Conservation (phyloP, 306 rosid genomes). For the Lathyrus tuberosus region DNA sequence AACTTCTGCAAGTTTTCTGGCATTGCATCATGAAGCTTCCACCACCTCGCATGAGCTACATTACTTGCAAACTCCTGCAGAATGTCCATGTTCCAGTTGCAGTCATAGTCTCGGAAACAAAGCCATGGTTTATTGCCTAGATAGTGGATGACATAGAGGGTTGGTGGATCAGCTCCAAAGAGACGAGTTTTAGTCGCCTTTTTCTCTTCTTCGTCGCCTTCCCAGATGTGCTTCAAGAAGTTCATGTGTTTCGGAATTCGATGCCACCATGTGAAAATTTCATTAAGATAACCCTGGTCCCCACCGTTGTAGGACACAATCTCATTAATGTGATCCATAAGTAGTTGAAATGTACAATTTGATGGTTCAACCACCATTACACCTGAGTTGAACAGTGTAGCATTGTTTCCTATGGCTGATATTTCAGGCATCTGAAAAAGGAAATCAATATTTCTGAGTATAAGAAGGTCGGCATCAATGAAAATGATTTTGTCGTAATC, state of each 20-base stretch:
- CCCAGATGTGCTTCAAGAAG: constrained; percentile 93
- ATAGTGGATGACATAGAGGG: constrained; percentile 82
- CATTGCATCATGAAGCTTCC: constrained; percentile 91
- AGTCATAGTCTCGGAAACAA: constrained; percentile 89
- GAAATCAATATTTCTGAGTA: constrained; percentile 81
- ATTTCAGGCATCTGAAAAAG: constrained; percentile 83
- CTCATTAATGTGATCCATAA: constrained; percentile 82
- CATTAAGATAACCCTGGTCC: constrained; percentile 87
- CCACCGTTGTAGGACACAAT: constrained; percentile 87
- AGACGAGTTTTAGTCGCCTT: constrained; percentile 68
- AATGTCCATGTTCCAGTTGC: constrained; percentile 84
- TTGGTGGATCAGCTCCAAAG: constrained; percentile 76
- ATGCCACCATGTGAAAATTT: constrained; percentile 94
- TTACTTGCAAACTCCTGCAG: constrained; percentile 79
- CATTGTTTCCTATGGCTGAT: constrained; percentile 85
- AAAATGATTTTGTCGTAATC: constrained; percentile 88
- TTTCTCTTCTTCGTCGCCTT: constrained; percentile 72
- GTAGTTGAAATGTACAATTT: constrained; percentile 75
- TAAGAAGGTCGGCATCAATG: constrained; percentile 82
- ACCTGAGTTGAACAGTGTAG: constrained; percentile 79
- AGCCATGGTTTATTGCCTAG: constrained; percentile 85
- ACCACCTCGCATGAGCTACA: constrained; percentile 81
- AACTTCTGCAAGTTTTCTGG: constrained; percentile 65
- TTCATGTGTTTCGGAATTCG: constrained; percentile 86
- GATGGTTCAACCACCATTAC: constrained; percentile 91